A percentile compares a stretch with the other conserved stretches of the same genome.
These are phyloP conservation scores for Endocladia muricata DNA, from an alignment of 31 red algal genomes.

Conservation along the genomic window DNA sequence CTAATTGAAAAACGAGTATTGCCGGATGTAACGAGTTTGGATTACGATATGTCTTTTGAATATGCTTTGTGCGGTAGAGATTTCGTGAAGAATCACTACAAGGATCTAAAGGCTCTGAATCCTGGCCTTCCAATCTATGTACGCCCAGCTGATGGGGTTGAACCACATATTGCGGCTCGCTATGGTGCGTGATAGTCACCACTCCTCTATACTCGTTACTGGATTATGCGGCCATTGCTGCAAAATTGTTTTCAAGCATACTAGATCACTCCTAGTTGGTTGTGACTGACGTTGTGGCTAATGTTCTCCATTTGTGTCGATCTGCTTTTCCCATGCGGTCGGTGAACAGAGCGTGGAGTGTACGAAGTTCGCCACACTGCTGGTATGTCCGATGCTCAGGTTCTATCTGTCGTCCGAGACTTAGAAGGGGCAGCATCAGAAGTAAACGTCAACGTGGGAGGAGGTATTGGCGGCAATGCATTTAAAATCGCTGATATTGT, in stretches of 20 bases:
- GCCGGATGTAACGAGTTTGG: neutral
- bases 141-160: conserved; percentile 74
- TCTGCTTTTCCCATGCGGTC: neutral
- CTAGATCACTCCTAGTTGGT: too few relatives aligned
- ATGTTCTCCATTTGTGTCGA: neutral
- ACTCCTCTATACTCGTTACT: too few relatives aligned
- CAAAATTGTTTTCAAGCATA: too few relatives aligned
- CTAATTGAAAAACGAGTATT: too few relatives aligned
- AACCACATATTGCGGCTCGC: conserved; percentile 78
- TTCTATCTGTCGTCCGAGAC: conserved; percentile 40
- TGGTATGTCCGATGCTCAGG: conserved; percentile 25
- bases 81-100: conserved; percentile 73
- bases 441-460: conserved; percentile 43
- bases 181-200: conserved; percentile 60
- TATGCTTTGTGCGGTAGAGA: conserved; percentile 23
- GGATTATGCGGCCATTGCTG: too few relatives aligned
- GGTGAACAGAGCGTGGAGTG: conserved; percentile 34
- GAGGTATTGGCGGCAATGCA: conserved; percentile 39
- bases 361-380: conserved; percentile 28
- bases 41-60: too few relatives aligned
- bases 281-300: conserved; percentile 2
- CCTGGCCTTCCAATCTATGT: conserved; percentile 89
- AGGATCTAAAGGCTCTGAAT: conserved; percentile 73
- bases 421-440: conserved; percentile 40
- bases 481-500: conserved; percentile 62